Base-by-base conservation (phyloP, 2,329 filamentous ascomycete species). In the Gaeumannomyces tritici region DNA sequence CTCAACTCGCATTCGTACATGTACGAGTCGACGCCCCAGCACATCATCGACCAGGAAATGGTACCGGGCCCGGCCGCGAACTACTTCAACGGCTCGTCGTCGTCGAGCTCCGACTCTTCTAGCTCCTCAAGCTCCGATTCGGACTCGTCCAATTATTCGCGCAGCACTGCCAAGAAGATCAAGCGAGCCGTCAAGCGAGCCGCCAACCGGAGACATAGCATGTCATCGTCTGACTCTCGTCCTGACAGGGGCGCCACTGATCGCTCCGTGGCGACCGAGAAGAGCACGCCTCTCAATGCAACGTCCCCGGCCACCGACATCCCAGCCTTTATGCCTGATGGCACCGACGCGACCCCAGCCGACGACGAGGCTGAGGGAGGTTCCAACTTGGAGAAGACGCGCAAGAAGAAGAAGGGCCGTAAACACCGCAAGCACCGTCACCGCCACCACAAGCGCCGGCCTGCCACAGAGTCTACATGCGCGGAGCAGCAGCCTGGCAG, bases 1-100 rank as follows among this genome's bases (percentile, higher is more conserved):
- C 81, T 93, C 60, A 89, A 87, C 67, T 86, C 88, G 1, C 88
- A 89, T 69, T 76, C 77, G 47, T 79, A 81, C 51, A 86, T 90
- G 74, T 90, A 89, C 75, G 85, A 86, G 69, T 86, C 87, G 64
- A 89, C 86, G 12, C 87, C 88, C 1, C 85, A 89, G 68, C 83
- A 86, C 63, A 81, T 87, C 55, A 87, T 90, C 63, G 72, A 73
- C 59, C 67, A 68, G 55, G 88, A 90, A 69, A 86, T 85, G 0
- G 83, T 86, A 65, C 87, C 88, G 11, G 87, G 89, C 70, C 81
- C 90, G 1, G 75, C 89, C 9, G 83, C 84, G 11, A 82, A 87
- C 59, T 85, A 89, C 64, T 82, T 89, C 73, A 83, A 89, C 61
- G 73, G 57, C 69, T 84, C 75, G 35, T 83, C 82, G 9, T 72